Conservation (phyloP, 169 alveolate genomes). For the Eimeria tenella region DNA sequence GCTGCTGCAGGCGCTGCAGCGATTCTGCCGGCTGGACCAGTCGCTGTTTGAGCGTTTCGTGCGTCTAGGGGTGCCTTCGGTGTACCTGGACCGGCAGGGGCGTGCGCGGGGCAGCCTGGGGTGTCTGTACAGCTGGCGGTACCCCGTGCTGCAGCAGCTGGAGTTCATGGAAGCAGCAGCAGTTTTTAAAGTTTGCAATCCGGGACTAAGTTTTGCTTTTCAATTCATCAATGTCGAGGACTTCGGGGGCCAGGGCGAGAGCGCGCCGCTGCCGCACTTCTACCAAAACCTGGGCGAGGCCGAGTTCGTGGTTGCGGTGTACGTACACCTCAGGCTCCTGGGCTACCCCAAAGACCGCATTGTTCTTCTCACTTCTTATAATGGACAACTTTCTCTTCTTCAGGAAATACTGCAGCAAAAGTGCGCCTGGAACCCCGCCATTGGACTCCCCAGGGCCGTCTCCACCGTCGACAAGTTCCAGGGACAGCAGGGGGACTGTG, state of each 20-base stretch:
- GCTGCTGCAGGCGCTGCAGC: conserved; percentile 80
- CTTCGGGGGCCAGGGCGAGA: conserved; percentile 90
- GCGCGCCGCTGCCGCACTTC: conserved; percentile 92
- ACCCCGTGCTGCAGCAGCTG: conserved; percentile 85
- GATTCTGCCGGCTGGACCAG: conserved; percentile 90
- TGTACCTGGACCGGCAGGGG: conserved; percentile 91
- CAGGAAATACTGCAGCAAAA: conserved; percentile 87
- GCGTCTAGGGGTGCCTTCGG: conserved; percentile 90
- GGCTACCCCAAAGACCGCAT: conserved; percentile 91
- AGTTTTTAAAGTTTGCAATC: conserved; percentile 78
- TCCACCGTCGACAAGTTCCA: conserved; percentile 94
- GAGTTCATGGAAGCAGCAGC: conserved; percentile 78
- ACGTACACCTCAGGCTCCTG: conserved; percentile 94
- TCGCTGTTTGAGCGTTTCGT: conserved; percentile 89
- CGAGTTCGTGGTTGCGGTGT: conserved; percentile 93
- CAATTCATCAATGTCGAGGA: conserved; percentile 91
- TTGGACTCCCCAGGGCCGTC: conserved; percentile 86
- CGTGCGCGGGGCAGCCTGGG: conserved; percentile 93
- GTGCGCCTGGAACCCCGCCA: conserved; percentile 88
- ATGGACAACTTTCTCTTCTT: conserved; percentile 95
- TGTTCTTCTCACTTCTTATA: conserved; percentile 93
- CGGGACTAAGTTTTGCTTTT: conserved; percentile 86
- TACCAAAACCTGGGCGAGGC: conserved; percentile 96
- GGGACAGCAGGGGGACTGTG: conserved; percentile 94
- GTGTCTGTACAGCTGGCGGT: conserved; percentile 91